phyloP scores from a whole-genome alignment of 345 rosid genomes.

The Rhizophora apiculata region DNA sequence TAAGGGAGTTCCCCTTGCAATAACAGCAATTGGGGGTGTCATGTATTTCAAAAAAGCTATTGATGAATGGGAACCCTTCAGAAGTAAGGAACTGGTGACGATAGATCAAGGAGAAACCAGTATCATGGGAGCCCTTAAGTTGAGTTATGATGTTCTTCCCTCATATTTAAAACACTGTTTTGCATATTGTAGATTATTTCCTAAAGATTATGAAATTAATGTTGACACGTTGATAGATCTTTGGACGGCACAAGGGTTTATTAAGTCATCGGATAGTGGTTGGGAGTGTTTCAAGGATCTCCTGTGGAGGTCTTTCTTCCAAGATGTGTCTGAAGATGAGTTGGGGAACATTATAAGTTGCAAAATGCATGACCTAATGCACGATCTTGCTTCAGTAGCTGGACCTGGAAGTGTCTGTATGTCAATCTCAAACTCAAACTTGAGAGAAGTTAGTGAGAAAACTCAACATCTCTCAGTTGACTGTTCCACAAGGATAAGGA shows the following conservation, averaged over 20 bases:
- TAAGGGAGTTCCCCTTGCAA: conserved; percentile 4
- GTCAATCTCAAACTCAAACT: rapidly evolving
- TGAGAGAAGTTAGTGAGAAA: rapidly evolving
- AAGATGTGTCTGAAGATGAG: background rate
- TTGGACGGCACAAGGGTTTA: conserved; percentile 11
- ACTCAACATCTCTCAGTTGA: conserved; percentile 9
- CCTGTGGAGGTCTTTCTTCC: too few relatives aligned
- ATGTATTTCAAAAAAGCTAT: conserved; percentile 9
- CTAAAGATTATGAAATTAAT: conserved; percentile 11
- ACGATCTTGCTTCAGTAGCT: conserved; percentile 5
- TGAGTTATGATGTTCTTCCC: conserved; percentile 15
- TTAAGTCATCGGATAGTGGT: too few relatives aligned
- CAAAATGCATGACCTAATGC: conserved; percentile 28
- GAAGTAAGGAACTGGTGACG: too few relatives aligned
- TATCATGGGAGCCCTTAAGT: too few relatives aligned
- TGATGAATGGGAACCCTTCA: conserved; percentile 12
- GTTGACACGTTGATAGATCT: background rate
- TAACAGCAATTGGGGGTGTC: conserved; percentile 10
- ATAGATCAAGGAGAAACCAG: too few relatives aligned
- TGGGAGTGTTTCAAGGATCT: too few relatives aligned
- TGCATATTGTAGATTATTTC: conserved; percentile 27
- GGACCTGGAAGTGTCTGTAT: background rate
- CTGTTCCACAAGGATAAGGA: background rate
- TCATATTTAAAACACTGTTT: conserved; percentile 31
- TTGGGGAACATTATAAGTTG: background rate